Conservation (phyloP, 495 filamentous ascomycete species). For the Sordaria brevicollis region DNA sequence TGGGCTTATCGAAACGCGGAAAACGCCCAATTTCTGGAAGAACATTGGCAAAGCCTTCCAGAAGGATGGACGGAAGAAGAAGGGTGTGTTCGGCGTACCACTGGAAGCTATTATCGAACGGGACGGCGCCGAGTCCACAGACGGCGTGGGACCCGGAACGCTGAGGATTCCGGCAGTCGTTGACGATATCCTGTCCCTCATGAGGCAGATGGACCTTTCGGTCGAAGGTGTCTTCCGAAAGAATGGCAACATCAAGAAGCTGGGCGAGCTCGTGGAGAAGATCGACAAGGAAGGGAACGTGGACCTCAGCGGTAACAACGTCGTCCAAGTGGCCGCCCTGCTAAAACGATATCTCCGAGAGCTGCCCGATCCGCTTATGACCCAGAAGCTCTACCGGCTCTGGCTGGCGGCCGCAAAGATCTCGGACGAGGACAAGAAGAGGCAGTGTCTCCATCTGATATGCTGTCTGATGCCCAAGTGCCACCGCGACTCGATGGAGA, state of each 20-base stretch:
- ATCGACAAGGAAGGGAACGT: slow-evolving; percentile 77
- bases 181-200: slow-evolving; percentile 83
- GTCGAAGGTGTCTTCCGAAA: slow-evolving; percentile 99
- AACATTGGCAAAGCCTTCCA: slow-evolving; percentile 97
- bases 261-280: slow-evolving; percentile 71
- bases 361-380: slow-evolving; percentile 88
- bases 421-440: slow-evolving; percentile 69
- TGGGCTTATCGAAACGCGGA: slow-evolving; percentile 83
- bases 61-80: slow-evolving; percentile 75
- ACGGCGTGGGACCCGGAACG: slow-evolving; percentile 86
- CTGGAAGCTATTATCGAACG: slow-evolving; percentile 81
- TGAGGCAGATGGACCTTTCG: slow-evolving; percentile 98
- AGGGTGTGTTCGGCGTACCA: slow-evolving; percentile 83
- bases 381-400: slow-evolving; percentile 85
- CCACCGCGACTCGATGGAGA: slow-evolving; percentile 89
- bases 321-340: slow-evolving; percentile 88
- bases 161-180: slow-evolving; percentile 81
- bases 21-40: slow-evolving; percentile 84
- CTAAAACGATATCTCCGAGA: slow-evolving; percentile 93
- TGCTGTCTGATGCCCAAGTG: slow-evolving; percentile 90
- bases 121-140: slow-evolving; percentile 89
- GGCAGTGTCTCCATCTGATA: slow-evolving; percentile 77
- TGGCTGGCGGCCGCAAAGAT: slow-evolving; percentile 89
- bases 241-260: slow-evolving; percentile 90
- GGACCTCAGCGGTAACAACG: slow-evolving; percentile 71